Evolutionary conservation across 805 yeast genomes (phyloP), one percentile per base, ranked within the genome.

Genomic region (Starmerella floris): DNA sequence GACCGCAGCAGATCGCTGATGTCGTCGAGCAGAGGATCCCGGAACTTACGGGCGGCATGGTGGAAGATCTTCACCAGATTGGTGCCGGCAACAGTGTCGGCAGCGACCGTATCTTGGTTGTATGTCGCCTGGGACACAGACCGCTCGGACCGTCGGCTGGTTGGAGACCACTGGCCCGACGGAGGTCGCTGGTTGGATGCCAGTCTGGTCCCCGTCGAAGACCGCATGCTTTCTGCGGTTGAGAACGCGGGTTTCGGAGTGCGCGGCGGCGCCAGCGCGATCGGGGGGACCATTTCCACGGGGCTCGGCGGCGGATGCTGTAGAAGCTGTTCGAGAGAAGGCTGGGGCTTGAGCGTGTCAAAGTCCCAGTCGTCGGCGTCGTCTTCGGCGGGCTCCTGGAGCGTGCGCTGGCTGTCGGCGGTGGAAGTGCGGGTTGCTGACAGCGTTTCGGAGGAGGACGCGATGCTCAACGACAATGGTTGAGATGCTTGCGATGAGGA

Each of bases 351-450:
- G 30, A 62, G 48, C 3, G 67, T 63, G 34, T 57, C 67, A 48
- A 63, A 63, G 39, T 62, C 61, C 67, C 67, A 63, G 32, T 53
- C 61, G 16, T 54, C 62, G 26, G 56, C 59, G n/a, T 54, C 55
- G 22, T 49, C 52, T n/a, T 44, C 46, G 11, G 28, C 13, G 28
- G 13, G 13, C 11, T 25, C 13, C 6, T 31, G 21, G 22, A 17
- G 22, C 8, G 21, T 17, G 21, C 9, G 22, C 34, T 31, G 22
- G 22, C 34, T 31, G 9, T 11, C 22, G 5, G 15, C 13, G 5
- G 21, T 17, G 5, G 22, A 16, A 13, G 22, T 17, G 15, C 22
- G 22, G 15, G 34, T 16, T 6, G 34, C 21, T 5, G 22, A 4
- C 13, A 16, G 8, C 5, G 31, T 15, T 5, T 28, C 16, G 27